phyloP scores from a whole-genome alignment of 1,284 basidiomycete species.

The Ceratobasidium papillatum region DNA sequence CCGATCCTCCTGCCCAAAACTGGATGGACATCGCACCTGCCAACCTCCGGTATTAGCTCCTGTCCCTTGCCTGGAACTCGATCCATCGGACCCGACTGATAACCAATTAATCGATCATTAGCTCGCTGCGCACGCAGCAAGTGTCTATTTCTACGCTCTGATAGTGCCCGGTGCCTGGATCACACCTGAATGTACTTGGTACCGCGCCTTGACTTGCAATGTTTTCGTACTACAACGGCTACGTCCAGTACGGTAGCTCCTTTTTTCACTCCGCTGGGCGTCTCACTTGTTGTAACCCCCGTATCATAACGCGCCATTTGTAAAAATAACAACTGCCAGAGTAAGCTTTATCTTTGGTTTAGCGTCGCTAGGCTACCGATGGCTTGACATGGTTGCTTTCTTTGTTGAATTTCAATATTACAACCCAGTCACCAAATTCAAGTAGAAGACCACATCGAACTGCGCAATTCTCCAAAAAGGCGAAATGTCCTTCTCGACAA shows the following conservation, averaged over 20 bases:
- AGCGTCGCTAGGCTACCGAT: background rate
- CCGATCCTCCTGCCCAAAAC: background rate
- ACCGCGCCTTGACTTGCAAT: background rate
- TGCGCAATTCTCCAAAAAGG: background rate
- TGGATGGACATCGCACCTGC: background rate
- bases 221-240: background rate
- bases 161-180: conserved; percentile 11
- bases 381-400: background rate
- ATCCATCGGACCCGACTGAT: background rate
- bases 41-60: background rate
- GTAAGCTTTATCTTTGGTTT: background rate
- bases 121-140: conserved; percentile 14
- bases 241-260: background rate
- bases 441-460: background rate
- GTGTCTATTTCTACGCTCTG: background rate
- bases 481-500: background rate
- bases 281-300: background rate
- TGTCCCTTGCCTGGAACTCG: background rate
- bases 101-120: background rate
- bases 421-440: background rate
- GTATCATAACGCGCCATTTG: background rate
- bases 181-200: background rate
- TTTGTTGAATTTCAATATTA: background rate
- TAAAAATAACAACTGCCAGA: background rate
- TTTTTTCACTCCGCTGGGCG: background rate